Evolutionary conservation across 106 monocot genomes (phyloP).

Genomic region (Xerophyta viscosa): DNA sequence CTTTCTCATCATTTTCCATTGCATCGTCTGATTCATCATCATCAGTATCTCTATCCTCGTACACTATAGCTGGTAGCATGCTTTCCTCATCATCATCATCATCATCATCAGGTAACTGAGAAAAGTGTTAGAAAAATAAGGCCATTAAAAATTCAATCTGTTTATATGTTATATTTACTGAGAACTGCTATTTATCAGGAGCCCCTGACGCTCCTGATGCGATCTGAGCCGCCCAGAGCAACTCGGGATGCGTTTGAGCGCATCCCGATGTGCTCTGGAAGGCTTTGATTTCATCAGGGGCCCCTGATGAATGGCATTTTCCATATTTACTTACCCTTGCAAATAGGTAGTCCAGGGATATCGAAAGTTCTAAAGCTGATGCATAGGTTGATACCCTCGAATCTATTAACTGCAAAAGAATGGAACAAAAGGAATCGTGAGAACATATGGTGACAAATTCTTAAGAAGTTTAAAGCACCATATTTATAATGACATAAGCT

Average conservation of each 20-base stretch:
- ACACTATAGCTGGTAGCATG: conserved; percentile 33
- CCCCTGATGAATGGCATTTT: no score
- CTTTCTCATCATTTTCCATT: conserved; percentile 48
- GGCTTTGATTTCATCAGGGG: no score
- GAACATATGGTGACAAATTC: not conserved
- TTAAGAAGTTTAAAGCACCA: not conserved
- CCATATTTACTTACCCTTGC: conserved; percentile 26
- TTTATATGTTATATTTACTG: no score
- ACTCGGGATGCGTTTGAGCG: no score
- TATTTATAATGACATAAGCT: no score
- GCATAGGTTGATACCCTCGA: conserved; percentile 69
- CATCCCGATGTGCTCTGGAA: no score
- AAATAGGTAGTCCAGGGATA: conserved; percentile 54
- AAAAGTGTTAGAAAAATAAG: not conserved
- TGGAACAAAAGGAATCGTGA: not conserved
- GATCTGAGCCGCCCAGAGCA: no score
- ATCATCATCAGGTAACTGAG: conserved; percentile 26
- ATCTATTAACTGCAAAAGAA: conserved; percentile 57
- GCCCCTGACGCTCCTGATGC: no score
- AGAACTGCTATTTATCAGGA: no score
- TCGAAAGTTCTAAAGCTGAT: conserved; percentile 53
- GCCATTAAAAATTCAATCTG: not conserved
- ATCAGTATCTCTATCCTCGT: conserved; percentile 65
- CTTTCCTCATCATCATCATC: conserved; percentile 46
- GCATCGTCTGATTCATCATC: conserved; percentile 47